Percentiles rank a stretch among this genome's conserved stretches.
Conservation (phyloP, 306 rosid genomes). For the Lathyrus aphaca region DNA sequence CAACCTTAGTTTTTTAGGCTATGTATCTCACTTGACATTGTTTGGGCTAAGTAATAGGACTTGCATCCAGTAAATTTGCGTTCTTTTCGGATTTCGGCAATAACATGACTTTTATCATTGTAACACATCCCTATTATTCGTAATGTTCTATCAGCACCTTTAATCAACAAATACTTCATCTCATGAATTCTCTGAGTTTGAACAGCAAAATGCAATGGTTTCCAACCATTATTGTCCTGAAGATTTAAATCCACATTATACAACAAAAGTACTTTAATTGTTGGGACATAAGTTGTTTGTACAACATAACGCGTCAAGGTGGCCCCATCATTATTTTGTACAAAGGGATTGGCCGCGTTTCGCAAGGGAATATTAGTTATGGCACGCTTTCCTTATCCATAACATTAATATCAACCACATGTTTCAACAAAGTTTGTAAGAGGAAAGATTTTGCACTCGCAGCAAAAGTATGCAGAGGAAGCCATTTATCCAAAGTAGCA, state of each 20-base stretch:
- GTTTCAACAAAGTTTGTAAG: slow-evolving; percentile 69
- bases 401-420: slow-evolving; percentile 75
- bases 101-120: no score
- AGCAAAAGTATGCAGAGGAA: slow-evolving; percentile 83
- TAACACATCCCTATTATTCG: no score
- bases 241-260: slow-evolving; percentile 84
- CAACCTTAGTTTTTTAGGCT: no score
- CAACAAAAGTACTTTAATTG: slow-evolving; percentile 74
- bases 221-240: slow-evolving; percentile 62
- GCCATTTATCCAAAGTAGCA: slow-evolving; percentile 88
- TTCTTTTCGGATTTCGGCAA: no score
- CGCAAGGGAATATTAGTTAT: slow-evolving; percentile 76
- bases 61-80: no score
- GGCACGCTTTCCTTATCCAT: slow-evolving; percentile 84
- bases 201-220: no score
- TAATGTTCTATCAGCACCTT: no score
- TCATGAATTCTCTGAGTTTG: no score
- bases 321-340: slow-evolving; percentile 81
- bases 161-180: no score
- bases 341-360: slow-evolving; percentile 82
- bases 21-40: no score
- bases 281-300: slow-evolving; percentile 74
- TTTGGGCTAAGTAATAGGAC: no score
- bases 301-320: slow-evolving; percentile 93
- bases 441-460: slow-evolving; percentile 83